A percentile compares a stretch with the other conserved stretches of the same genome.
Evolutionary conservation across 495 filamentous ascomycete species (phyloP).

Genomic region (Aspergillus biplanus): DNA sequence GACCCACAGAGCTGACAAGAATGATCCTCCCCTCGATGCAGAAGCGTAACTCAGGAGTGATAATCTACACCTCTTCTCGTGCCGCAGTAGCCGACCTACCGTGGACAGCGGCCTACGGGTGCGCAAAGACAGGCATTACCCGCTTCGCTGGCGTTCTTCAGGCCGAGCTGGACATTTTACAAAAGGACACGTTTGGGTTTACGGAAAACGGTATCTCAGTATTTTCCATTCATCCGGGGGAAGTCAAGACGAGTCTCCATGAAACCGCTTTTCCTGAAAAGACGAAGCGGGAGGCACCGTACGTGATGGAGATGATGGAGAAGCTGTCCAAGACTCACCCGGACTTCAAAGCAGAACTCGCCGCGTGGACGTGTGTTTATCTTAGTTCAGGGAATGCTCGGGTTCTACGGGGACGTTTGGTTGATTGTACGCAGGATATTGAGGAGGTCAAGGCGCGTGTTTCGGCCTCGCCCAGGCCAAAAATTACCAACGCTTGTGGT

Average conservation of each 20-base stretch:
- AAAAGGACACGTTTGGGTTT: neutral
- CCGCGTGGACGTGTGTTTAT: constrained; percentile 2
- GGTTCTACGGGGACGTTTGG: neutral
- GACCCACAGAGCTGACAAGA: neutral
- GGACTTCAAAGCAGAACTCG: neutral
- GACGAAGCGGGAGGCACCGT: neutral
- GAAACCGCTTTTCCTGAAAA: neutral
- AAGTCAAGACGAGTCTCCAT: neutral
- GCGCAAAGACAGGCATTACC: neutral
- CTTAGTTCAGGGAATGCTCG: neutral
- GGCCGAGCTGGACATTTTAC: neutral
- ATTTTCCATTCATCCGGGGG: neutral
- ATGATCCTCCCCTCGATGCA: constrained; percentile 2
- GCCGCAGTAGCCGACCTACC: neutral
- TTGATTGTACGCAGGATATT: neutral
- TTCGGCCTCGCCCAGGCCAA: neutral
- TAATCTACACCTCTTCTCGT: constrained; percentile 1
- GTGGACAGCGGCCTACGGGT: neutral
- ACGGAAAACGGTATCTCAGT: neutral
- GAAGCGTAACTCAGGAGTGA: neutral
- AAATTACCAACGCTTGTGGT: neutral
- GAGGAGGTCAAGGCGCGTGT: constrained; percentile 1
- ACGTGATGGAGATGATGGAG: constrained; percentile 4
- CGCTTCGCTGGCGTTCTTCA: neutral
- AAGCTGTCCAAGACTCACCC: constrained; percentile 1